These are phyloP conservation scores for Candida smagusa DNA, from an alignment of 1,139 yeast species.

Conservation along the genomic window DNA sequence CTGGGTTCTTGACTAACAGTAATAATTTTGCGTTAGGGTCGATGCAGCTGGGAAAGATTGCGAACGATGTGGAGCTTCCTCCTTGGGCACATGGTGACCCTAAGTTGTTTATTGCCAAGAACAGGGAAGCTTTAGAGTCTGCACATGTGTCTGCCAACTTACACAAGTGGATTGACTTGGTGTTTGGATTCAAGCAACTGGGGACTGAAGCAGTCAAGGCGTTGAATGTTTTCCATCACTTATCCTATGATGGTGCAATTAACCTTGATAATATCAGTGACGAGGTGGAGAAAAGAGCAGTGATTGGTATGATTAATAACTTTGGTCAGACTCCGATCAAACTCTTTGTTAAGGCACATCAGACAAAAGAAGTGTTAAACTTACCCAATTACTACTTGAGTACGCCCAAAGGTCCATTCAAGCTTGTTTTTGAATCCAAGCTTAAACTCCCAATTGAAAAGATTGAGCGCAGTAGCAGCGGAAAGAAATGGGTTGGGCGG, in stretches of 20 bases:
- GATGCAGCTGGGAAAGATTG: slow-evolving; percentile 56
- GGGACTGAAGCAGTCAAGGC: slow-evolving; percentile 65
- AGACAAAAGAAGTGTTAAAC: slow-evolving; percentile 40
- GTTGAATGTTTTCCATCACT: slow-evolving; percentile 73
- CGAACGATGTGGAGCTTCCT: slow-evolving; percentile 66
- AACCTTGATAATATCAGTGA: slow-evolving; percentile 70
- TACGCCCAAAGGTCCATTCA: slow-evolving; percentile 16
- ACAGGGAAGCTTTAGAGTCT: slow-evolving; percentile 80
- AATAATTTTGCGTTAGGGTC: slow-evolving; percentile 68
- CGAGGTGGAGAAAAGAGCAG: slow-evolving; percentile 68
- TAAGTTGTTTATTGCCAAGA: slow-evolving; percentile 62
- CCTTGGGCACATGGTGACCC: slow-evolving; percentile 83
- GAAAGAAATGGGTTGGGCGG: slow-evolving; percentile 46
- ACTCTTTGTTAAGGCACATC: slow-evolving; percentile 64
- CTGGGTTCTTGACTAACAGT: slow-evolving; percentile 66
- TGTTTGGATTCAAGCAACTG: slow-evolving; percentile 75
- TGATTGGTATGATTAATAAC: slow-evolving; percentile 80
- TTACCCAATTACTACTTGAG: slow-evolving; percentile 35
- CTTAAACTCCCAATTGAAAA: slow-evolving; percentile 33
- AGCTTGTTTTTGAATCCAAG: slow-evolving; percentile 34
- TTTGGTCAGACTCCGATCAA: slow-evolving; percentile 88
- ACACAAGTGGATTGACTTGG: slow-evolving; percentile 78
- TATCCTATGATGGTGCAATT: slow-evolving; percentile 80
- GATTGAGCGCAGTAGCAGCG: slow-evolving; percentile 35
- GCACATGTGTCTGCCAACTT: slow-evolving; percentile 71